phyloP scores from a whole-genome alignment of 2,329 filamentous ascomycete genomes.

The Aureobasidium sp. region DNA sequence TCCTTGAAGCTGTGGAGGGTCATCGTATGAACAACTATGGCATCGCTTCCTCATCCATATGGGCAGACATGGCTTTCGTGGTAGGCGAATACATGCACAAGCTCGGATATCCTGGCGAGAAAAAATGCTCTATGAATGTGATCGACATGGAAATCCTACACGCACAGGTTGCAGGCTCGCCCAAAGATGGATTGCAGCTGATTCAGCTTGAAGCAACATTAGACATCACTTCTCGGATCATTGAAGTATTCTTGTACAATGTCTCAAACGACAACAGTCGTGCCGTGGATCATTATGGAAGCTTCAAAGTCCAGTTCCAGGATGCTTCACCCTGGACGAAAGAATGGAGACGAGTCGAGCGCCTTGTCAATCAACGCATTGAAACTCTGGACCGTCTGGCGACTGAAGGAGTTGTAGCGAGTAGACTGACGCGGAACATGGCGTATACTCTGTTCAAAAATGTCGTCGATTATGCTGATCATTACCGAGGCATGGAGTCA shows the following conservation, averaged over 20 bases:
- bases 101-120: no score
- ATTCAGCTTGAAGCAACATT: no score
- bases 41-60: background rate
- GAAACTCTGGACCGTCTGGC: background rate
- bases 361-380: background rate
- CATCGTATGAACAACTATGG: conserved; percentile 31
- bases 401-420: background rate
- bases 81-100: background rate
- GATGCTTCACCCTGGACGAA: no score
- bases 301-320: no score
- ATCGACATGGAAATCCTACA: background rate
- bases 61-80: background rate
- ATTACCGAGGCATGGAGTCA: conserved; percentile 28
- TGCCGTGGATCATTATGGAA: no score
- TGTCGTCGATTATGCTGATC: conserved; percentile 24
- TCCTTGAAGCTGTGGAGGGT: conserved; percentile 32
- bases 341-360: no score
- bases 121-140: background rate
- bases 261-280: no score
- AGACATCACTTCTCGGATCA: no score
- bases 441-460: conserved; percentile 29
- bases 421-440: conserved; percentile 23
- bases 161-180: no score
- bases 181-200: no score
- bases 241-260: no score